phyloP scores from a whole-genome alignment of 192 early-diverging fungal genomes.

The Phlyctochytrium planicorne region DNA sequence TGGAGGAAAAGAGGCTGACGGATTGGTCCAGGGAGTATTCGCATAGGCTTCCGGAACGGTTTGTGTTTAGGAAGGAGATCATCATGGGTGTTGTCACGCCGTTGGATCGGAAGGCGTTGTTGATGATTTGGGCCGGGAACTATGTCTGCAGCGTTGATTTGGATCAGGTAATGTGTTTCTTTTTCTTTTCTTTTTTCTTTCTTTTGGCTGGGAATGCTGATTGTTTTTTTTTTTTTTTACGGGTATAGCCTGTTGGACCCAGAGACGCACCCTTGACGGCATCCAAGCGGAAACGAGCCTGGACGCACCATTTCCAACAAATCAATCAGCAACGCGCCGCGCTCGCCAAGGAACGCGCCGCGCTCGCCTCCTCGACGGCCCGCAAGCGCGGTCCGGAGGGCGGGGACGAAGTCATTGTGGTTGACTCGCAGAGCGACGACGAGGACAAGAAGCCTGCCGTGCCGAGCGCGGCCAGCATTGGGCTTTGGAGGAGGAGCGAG shows the following conservation, averaged over 20 bases:
- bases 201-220: not conserved
- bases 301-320: conserved; percentile 32
- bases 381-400: conserved; percentile 2
- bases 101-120: conserved; percentile 56
- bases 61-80: conserved; percentile 64
- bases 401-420: conserved; percentile 9
- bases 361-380: not conserved
- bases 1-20: conserved; percentile 58
- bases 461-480: conserved; percentile 18
- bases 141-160: conserved; percentile 79
- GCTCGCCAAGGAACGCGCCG: conserved; percentile 2
- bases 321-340: not conserved
- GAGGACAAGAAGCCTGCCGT: conserved; percentile 6
- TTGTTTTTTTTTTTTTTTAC: conserved; percentile 5
- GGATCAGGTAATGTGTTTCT: conserved; percentile 29
- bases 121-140: conserved; percentile 68
- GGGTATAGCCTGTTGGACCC: conserved; percentile 46
- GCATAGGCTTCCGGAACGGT: conserved; percentile 63
- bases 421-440: conserved; percentile 14
- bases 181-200: conserved; percentile 7
- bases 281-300: conserved; percentile 56
- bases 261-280: conserved; percentile 51
- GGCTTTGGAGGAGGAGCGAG: conserved; percentile 7
- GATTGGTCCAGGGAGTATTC: conserved; percentile 81
- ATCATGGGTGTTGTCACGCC: conserved; percentile 74